Evolutionary conservation across 352 stramenopile genomes (phyloP), one percentile per base, ranked within the genome.

Genomic region (Saprolegnia parasitica): DNA sequence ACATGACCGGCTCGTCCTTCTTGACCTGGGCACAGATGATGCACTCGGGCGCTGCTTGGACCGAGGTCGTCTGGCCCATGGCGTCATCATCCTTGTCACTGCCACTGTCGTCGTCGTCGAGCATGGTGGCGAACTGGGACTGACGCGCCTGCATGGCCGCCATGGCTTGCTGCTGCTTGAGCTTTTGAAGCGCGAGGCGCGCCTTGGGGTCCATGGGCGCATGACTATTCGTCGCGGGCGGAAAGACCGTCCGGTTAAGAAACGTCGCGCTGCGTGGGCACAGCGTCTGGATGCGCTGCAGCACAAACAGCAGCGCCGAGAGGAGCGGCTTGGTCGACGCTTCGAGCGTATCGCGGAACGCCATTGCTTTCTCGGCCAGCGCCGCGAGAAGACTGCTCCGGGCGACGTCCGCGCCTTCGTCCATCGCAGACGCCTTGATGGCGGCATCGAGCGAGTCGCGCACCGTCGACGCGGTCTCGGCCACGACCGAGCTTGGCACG

Each of bases 1-100:
- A 95, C 86, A 95, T 93, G 26, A 95, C 77, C 6, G 86, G 82
- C 39, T 91, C 83, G 58, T 86, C 76, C 67, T 85, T 89, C 76
- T 93, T 88, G 71, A 90, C 89, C 56, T 93, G 86, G 20, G 86
- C 85, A 37, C 86, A 95, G 63, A 95, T 67, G 58, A 55, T 67
- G 21, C 58, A 67, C 18, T 67, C 58, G 18, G 86, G 86, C 42
- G 42, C 42, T 2, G 29, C 29, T 5, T 35, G 2, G 29, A 35
- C 29, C 29, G 29, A 49, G n/a, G 1, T n/a, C 11, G 42, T 10
- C 18, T 49, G 60, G 9, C 13, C 42, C 13, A 8, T n/a, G 3
- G 42, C 18, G 42, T 49, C 35, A 21, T 29, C 20, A 18, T 42
- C 42, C 18, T 76, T 75, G 26, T 67, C 62, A 11, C 65, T 73